Percentiles rank a stretch among this genome's conserved stretches.
phyloP scores from a whole-genome alignment of 345 rosid genomes.

The Rhizophora apiculata region DNA sequence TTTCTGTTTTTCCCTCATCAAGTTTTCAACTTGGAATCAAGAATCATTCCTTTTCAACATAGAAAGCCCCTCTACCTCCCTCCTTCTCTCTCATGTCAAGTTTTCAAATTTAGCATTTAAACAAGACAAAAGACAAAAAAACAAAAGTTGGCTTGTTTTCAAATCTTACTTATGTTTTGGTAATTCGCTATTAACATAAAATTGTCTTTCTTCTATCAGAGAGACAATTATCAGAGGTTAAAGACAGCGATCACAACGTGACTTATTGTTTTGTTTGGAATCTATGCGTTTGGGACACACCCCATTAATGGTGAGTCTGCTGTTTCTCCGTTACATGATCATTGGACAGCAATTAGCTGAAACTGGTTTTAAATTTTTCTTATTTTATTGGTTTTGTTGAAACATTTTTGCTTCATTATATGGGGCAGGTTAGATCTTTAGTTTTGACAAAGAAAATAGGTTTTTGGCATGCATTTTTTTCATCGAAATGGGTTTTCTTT shows the following conservation, averaged over 20 bases:
- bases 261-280: conserved; percentile 14
- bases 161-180: too few species aligned
- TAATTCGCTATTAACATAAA: too few species aligned
- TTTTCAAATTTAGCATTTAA: too few species aligned
- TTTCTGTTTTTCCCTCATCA: too few species aligned
- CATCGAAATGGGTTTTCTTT: neutral
- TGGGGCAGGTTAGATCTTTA: too few species aligned
- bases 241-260: neutral
- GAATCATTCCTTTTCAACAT: neutral
- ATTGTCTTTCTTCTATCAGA: neutral
- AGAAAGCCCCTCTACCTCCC: neutral
- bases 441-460: neutral
- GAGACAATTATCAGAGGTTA: neutral
- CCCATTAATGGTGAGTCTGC: conserved; percentile 24
- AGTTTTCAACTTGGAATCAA: neutral
- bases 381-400: too few species aligned
- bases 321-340: neutral
- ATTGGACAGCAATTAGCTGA: neutral
- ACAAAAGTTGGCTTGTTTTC: too few species aligned
- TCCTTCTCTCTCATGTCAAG: too few species aligned
- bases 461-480: conserved; percentile 11
- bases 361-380: too few species aligned
- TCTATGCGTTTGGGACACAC: conserved; percentile 15
- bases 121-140: too few species aligned
- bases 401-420: too few species aligned